phyloP scores from a whole-genome alignment of 129 eudicot genomes.

The Erigeron canadensis region DNA sequence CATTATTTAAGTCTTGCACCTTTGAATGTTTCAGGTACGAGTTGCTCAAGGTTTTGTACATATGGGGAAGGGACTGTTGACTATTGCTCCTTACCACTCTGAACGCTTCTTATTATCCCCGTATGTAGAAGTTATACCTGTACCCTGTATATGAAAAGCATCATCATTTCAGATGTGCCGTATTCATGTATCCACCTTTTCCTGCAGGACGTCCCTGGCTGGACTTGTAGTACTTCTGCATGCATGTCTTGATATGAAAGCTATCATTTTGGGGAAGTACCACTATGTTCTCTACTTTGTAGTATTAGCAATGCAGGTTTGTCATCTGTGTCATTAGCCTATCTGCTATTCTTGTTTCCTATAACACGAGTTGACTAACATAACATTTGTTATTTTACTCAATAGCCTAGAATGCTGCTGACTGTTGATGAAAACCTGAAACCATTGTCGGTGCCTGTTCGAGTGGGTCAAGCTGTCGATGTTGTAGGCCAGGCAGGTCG shows the following conservation, averaged over 20 bases:
- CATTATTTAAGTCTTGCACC: neutral
- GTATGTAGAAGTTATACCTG: constrained; percentile 41
- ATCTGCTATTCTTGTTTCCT: neutral
- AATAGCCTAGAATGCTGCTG: constrained; percentile 87
- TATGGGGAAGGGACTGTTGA: constrained; percentile 90
- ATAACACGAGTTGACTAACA: neutral
- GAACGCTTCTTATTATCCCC: constrained; percentile 92
- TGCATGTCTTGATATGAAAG: constrained; percentile 90
- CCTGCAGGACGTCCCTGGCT: constrained; percentile 77
- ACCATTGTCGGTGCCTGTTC: constrained; percentile 90
- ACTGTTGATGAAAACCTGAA: constrained; percentile 94
- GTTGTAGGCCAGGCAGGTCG: constrained; percentile 99
- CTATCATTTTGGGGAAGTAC: constrained; percentile 86
- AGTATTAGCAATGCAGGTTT: constrained; percentile 97
- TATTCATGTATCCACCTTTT: neutral
- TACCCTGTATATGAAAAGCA: neutral
- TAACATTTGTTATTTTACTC: constrained; percentile 2
- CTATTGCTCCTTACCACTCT: constrained; percentile 92
- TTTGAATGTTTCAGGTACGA: constrained; percentile 60
- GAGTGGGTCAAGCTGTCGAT: constrained; percentile 98
- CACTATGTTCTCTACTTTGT: constrained; percentile 92
- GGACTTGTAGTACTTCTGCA: constrained; percentile 77
- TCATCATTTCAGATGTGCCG: neutral
- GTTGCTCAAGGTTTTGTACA: constrained; percentile 98
- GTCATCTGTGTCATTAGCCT: constrained; percentile 1